phyloP scores from a whole-genome alignment of 805 yeast genomes.

The Suhomyces faveliae region DNA sequence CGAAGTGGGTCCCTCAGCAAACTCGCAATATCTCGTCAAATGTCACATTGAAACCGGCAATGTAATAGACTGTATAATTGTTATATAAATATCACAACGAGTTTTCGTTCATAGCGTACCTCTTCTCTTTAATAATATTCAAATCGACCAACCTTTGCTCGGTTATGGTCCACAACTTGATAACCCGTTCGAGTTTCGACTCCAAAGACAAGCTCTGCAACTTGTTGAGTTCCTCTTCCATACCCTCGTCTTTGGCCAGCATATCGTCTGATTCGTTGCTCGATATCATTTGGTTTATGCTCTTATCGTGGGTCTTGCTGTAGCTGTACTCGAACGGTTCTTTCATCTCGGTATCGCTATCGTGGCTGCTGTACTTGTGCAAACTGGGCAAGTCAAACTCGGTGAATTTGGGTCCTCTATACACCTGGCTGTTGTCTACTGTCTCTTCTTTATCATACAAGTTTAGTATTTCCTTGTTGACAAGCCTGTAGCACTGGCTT shows the following conservation, averaged over 20 bases:
- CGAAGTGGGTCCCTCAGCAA: constrained; percentile 21
- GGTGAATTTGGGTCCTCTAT: constrained; percentile 19
- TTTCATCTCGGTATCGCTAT: constrained; percentile 11
- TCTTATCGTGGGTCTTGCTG: background rate
- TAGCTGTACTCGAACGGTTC: constrained; percentile 1
- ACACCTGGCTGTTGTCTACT: constrained; percentile 11
- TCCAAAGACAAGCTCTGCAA: constrained; percentile 25
- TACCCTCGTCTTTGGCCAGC: constrained; percentile 16
- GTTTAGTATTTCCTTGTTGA: constrained; percentile 63
- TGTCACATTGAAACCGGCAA: constrained; percentile 44
- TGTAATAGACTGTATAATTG: constrained; percentile 32
- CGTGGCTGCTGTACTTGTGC: background rate
- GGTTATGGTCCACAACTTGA: constrained; percentile 64
- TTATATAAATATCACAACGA: constrained; percentile 8
- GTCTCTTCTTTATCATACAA: constrained; percentile 18
- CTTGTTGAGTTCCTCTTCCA: constrained; percentile 23
- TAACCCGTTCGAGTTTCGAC: constrained; percentile 50
- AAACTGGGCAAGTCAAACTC: constrained; percentile 20
- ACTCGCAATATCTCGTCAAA: constrained; percentile 35
- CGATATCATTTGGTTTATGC: background rate
- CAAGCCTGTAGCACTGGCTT: constrained; percentile 62
- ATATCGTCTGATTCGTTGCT: constrained; percentile 9
- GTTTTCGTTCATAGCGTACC: constrained; percentile 20
- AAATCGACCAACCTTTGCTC: constrained; percentile 50
- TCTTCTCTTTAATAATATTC: constrained; percentile 25